Base-by-base conservation (phyloP, 257 asterid species). In the Solanum paucissectum region DNA sequence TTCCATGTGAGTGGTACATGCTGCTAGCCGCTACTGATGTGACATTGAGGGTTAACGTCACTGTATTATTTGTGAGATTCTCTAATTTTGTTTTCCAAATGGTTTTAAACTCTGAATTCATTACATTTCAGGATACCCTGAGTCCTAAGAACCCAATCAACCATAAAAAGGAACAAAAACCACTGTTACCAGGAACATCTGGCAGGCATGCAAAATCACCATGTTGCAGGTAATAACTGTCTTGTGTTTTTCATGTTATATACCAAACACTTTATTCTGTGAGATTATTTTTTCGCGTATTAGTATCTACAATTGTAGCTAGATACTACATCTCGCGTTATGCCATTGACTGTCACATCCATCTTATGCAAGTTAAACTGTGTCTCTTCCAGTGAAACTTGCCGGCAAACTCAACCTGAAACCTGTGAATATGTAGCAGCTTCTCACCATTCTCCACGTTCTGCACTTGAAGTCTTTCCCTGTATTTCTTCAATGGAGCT, bases 361-460 rank as follows among this genome's bases (percentile, higher is more conserved):
- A 14, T 87, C 49, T 74, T 36, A 14, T 20, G 71, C 87, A 20
- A 58, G 14, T 21, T 44, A 72, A 79, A 85, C 25, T 81, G 32
- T 81, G 38, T 84, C 73, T 86, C 81, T 58, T 13, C 55, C 92
- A 93, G 96, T 79, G 94, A 91, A 87, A 84, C 89, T 40, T 88
- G 87, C 86, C 90, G 79, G 85, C 95, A 89, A 83, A 87, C 93
- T 86, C 84, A 84, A 75, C 88, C 85, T 10, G 92, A 92, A 90
- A 84, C 87, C 69, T 37, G 90, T 2, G 95, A 91, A 36, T 18
- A 40, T 55, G 87, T 91, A 83, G 68, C 83, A 42, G 25, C 88
- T 20, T 88, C 93, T 85, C 92, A 87, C 83, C 93, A 44, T 83
- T 95, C 98, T 23, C 96, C 96, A 36, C 94, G 89, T 83, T 94